phyloP scores from a whole-genome alignment of 2,329 filamentous ascomycete genomes.

The Stenocarpella maydis region DNA sequence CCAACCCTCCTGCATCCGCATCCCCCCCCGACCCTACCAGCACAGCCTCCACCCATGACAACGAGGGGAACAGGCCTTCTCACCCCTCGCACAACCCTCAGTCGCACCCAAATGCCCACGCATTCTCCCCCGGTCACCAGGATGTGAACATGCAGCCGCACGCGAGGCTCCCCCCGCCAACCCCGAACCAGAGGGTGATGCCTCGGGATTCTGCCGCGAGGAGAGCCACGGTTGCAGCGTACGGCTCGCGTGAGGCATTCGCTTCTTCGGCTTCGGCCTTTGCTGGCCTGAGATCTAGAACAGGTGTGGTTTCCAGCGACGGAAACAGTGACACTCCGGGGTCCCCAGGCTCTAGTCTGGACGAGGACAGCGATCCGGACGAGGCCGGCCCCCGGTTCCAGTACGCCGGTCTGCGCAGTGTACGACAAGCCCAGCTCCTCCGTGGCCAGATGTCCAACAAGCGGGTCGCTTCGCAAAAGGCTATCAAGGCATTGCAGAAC shows the following conservation, averaged over 20 bases:
- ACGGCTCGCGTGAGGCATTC: neutral
- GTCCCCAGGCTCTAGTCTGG: constrained; percentile 24
- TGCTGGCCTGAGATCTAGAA: constrained; percentile 29
- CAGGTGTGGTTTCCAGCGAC: constrained; percentile 2
- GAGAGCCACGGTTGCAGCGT: neutral
- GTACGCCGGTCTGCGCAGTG: constrained; percentile 19
- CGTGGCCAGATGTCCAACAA: constrained; percentile 54
- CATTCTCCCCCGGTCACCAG: neutral
- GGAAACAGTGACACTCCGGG: constrained; percentile 13
- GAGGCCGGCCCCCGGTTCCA: constrained; percentile 46
- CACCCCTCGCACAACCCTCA: neutral
- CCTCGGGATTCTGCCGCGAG: constrained; percentile 5
- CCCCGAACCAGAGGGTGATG: neutral
- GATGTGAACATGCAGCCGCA: constrained; percentile 17
- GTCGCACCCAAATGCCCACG: neutral
- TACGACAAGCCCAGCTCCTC: constrained; percentile 48
- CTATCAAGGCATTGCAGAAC: constrained; percentile 55
- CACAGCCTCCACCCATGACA: constrained; percentile 9
- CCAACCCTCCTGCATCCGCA: neutral
- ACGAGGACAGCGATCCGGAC: constrained; percentile 38
- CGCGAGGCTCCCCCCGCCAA: constrained; percentile 15
- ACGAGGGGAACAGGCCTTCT: neutral
- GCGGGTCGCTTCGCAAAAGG: constrained; percentile 56
- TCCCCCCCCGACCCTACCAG: neutral
- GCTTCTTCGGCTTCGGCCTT: neutral